Percentiles rank a stretch among this genome's conserved stretches.
Evolutionary conservation across 495 filamentous ascomycete genomes (phyloP).

Genomic region (Amorphotheca resinae): DNA sequence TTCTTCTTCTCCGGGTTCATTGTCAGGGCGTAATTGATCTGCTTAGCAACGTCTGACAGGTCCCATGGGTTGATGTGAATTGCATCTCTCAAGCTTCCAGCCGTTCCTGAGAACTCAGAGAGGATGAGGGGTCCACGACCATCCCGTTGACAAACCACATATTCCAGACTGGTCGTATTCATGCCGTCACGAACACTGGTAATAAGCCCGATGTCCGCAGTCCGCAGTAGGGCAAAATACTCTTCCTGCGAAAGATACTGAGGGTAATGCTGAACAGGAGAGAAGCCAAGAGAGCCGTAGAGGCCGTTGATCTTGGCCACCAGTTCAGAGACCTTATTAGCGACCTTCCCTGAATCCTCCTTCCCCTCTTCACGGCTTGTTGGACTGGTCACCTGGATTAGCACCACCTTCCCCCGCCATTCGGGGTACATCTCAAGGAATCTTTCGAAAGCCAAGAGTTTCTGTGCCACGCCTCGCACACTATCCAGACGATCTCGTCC

Average conservation of each 20-base stretch:
- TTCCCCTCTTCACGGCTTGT: constrained; percentile 63
- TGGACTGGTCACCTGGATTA: constrained; percentile 89
- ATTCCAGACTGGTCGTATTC: constrained; percentile 93
- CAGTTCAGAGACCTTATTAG: constrained; percentile 73
- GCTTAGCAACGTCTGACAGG: constrained; percentile 60
- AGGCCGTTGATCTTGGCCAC: constrained; percentile 82
- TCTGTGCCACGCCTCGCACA: constrained; percentile 81
- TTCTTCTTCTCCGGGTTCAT: constrained; percentile 53
- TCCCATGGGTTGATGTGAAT: constrained; percentile 96
- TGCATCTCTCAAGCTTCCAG: constrained; percentile 68
- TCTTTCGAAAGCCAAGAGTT: constrained; percentile 81
- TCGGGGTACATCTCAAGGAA: constrained; percentile 80
- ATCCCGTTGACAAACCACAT: constrained; percentile 79
- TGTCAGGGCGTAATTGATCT: constrained; percentile 65
- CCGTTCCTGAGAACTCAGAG: constrained; percentile 91
- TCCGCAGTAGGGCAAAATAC: constrained; percentile 80
- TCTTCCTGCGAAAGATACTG: constrained; percentile 79
- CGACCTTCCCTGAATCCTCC: constrained; percentile 57
- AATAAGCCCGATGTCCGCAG: constrained; percentile 80
- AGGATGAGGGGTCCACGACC: constrained; percentile 77
- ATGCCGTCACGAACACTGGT: constrained; percentile 90
- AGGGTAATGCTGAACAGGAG: constrained; percentile 83
- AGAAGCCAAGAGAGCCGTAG: constrained; percentile 73
- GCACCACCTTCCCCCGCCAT: constrained; percentile 82
- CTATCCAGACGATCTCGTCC: constrained; percentile 87